Evolutionary conservation across 176 grass and related monocot species (phyloP).

Genomic region (Oryza glumipatula): DNA sequence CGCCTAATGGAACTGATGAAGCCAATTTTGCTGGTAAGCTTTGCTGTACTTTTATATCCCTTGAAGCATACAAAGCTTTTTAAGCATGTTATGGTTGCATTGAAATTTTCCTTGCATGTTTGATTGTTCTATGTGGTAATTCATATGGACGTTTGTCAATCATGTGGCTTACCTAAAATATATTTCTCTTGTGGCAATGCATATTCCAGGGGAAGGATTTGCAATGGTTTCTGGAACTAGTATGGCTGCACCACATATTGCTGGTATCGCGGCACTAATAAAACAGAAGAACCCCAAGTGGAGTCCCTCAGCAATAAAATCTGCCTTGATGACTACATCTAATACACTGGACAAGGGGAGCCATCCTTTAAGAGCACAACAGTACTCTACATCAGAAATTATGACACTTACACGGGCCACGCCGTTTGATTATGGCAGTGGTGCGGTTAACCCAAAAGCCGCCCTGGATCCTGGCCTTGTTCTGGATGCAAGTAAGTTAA

Average conservation of each 20-base stretch:
- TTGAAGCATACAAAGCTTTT: background rate
- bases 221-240: conserved; percentile 99
- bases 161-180: background rate
- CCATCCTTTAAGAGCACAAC: conserved; percentile 79
- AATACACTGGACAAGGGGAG: conserved; percentile 77
- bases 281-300: conserved; percentile 95
- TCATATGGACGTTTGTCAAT: background rate
- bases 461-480: conserved; percentile 93
- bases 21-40: conserved; percentile 76
- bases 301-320: conserved; percentile 96
- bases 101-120: background rate
- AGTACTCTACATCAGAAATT: conserved; percentile 76
- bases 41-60: background rate
- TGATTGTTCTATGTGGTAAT: background rate
- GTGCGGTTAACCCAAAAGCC: conserved; percentile 86
- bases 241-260: conserved; percentile 97
- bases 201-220: conserved; percentile 80
- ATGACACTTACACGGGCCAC: conserved; percentile 74
- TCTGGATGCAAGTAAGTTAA: conserved; percentile 88
- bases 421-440: conserved; percentile 97
- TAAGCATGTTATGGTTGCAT: background rate
- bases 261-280: conserved; percentile 94
- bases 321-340: conserved; percentile 94
- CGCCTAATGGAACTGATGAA: conserved; percentile 95
- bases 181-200: background rate